Conservation (phyloP, 805 yeast genomes). For the Pichia cabralensis region DNA sequence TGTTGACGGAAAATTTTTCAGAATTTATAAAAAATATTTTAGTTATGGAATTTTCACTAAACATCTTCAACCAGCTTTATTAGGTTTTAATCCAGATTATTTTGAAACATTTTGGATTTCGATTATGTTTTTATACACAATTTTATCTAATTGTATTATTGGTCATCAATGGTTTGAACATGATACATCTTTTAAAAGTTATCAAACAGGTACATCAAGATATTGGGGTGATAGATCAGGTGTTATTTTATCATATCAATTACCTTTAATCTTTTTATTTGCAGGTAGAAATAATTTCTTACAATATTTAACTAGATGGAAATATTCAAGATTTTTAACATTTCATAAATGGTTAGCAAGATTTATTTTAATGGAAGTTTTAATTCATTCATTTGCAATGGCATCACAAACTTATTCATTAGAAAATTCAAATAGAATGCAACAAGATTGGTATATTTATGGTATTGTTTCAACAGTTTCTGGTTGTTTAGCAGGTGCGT, state of each 20-base stretch:
- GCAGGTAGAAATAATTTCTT: conserved; percentile 56
- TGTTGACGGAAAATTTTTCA: too few relatives aligned
- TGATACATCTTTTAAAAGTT: too few relatives aligned
- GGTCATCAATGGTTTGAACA: too few relatives aligned
- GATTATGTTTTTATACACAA: too few relatives aligned
- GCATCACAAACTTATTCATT: conserved; percentile 16
- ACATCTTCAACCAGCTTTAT: conserved; percentile 6
- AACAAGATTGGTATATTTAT: conserved; percentile 20
- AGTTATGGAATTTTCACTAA: conserved; percentile 18
- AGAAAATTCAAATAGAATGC: conserved; percentile 19
- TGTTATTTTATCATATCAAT: conserved; percentile 33
- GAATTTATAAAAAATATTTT: conserved; percentile 19
- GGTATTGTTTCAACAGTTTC: conserved; percentile 31
- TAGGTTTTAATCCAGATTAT: too few relatives aligned
- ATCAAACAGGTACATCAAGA: conserved; percentile 18
- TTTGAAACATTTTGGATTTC: too few relatives aligned
- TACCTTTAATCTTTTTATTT: conserved; percentile 45
- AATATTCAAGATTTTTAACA: conserved; percentile 40
- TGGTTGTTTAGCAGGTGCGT: conserved; percentile 2
- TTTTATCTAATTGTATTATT: too few relatives aligned
- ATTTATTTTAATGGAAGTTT: conserved; percentile 28
- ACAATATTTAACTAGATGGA: conserved; percentile 56
- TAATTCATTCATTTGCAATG: conserved; percentile 34
- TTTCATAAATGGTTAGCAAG: conserved; percentile 52
- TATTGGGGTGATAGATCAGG: conserved; percentile 45